These are phyloP conservation scores for Hemileccinum rubropunctum DNA, from an alignment of 768 basidiomycete species.

Conservation along the genomic window DNA sequence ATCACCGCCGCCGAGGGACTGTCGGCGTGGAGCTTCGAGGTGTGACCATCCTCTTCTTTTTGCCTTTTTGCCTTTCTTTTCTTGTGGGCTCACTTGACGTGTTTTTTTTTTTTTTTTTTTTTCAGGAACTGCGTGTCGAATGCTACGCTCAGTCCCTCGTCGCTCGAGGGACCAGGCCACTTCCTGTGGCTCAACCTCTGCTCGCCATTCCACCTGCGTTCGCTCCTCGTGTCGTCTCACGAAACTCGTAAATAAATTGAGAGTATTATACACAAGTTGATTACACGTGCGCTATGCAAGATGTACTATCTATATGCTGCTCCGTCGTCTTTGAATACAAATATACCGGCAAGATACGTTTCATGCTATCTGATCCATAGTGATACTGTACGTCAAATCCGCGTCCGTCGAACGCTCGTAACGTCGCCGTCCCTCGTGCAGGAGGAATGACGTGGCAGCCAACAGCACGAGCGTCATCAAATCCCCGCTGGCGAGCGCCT, in stretches of 20 bases:
- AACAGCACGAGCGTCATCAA: slow-evolving; percentile 66
- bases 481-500: slow-evolving; percentile 67
- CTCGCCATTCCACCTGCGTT: slow-evolving; percentile 32
- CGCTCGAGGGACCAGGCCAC: slow-evolving; percentile 23
- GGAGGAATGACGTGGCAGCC: slow-evolving; percentile 56
- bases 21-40: slow-evolving; percentile 28
- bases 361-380: slow-evolving; percentile 62
- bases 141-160: slow-evolving; percentile 31
- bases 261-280: background rate
- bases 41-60: background rate
- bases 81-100: no score
- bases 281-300: slow-evolving; percentile 6
- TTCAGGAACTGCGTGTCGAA: slow-evolving; percentile 26
- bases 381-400: slow-evolving; percentile 47
- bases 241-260: background rate
- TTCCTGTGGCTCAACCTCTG: slow-evolving; percentile 10
- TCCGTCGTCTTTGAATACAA: slow-evolving; percentile 4
- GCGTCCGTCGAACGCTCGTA: slow-evolving; percentile 68
- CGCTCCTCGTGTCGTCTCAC: slow-evolving; percentile 12
- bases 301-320: slow-evolving; percentile 8
- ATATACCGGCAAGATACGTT: background rate
- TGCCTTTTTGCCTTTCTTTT: background rate
- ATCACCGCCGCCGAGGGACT: slow-evolving; percentile 27
- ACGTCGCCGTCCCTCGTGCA: slow-evolving; percentile 78
- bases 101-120: no score